These are phyloP conservation scores for Aspergillus felis DNA, from an alignment of 2,329 filamentous ascomycete genomes.

Conservation along the genomic window DNA sequence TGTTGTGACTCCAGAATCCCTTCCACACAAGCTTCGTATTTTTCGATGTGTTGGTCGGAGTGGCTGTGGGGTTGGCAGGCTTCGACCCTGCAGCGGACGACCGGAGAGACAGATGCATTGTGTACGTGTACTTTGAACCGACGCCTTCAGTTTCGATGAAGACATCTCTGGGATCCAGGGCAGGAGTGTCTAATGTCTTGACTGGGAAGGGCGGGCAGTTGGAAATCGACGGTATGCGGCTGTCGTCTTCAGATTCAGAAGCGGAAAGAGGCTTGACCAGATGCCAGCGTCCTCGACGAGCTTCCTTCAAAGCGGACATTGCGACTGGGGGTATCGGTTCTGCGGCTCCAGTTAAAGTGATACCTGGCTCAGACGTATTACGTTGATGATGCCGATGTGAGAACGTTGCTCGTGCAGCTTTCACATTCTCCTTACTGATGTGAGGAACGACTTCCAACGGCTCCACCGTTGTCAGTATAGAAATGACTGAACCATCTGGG, in stretches of 20 bases:
- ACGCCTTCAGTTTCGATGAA: slow-evolving; percentile 84
- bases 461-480: slow-evolving; percentile 74
- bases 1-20: slow-evolving; percentile 87
- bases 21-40: slow-evolving; percentile 90
- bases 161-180: slow-evolving; percentile 54
- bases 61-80: slow-evolving; percentile 38
- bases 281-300: slow-evolving; percentile 63
- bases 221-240: slow-evolving; percentile 33
- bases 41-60: slow-evolving; percentile 47
- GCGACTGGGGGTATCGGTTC: slow-evolving; percentile 36
- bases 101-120: slow-evolving; percentile 71
- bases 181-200: slow-evolving; percentile 12
- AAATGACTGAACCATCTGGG: slow-evolving; percentile 79
- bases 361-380: slow-evolving; percentile 41
- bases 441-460: slow-evolving; percentile 84
- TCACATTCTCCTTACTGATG: slow-evolving; percentile 67
- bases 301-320: slow-evolving; percentile 63
- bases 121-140: slow-evolving; percentile 73
- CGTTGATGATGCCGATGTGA: slow-evolving; percentile 34
- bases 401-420: slow-evolving; percentile 27
- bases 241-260: slow-evolving; percentile 15
- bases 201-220: slow-evolving; percentile 15
- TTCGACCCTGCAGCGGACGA: slow-evolving; percentile 50
- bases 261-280: slow-evolving; percentile 49
- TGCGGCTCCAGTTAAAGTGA: slow-evolving; percentile 18